phyloP scores from a whole-genome alignment of 352 stramenopile species.

The Phytophthora cactorum region DNA sequence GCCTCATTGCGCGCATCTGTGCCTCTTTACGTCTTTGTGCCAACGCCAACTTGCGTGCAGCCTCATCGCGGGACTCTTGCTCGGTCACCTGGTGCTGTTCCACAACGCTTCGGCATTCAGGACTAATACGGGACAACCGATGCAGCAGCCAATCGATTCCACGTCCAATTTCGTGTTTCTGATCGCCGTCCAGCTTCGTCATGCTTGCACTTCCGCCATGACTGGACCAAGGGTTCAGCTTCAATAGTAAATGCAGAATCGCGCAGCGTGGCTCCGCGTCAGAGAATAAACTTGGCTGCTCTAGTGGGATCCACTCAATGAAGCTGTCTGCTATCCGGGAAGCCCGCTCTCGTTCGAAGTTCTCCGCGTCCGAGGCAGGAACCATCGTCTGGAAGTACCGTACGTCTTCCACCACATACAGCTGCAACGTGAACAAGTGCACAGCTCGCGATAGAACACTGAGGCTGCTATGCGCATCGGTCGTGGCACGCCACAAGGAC shows the following conservation, averaged over 20 bases:
- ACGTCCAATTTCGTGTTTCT: conserved; percentile 85
- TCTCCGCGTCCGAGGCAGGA: conserved; percentile 47
- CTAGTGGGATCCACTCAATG: conserved; percentile 60
- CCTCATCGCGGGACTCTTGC: conserved; percentile 69
- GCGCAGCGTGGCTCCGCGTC: conserved; percentile 41
- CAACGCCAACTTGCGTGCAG: conserved; percentile 67
- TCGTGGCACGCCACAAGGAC: conserved; percentile 67
- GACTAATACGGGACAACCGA: conserved; percentile 58
- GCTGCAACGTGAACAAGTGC: conserved; percentile 81
- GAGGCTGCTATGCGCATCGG: conserved; percentile 62
- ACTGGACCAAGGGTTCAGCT: conserved; percentile 77
- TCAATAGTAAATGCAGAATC: conserved; percentile 66
- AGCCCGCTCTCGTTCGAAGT: conserved; percentile 52
- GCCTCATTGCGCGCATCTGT: conserved; percentile 74
- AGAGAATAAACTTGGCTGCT: conserved; percentile 45
- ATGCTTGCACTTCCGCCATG: conserved; percentile 57
- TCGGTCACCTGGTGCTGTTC: conserved; percentile 67
- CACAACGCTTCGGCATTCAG: conserved; percentile 48
- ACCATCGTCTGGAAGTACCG: conserved; percentile 66
- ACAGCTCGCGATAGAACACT: conserved; percentile 75
- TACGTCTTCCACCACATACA: conserved; percentile 84
- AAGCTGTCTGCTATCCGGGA: conserved; percentile 55
- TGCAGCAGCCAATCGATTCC: conserved; percentile 84
- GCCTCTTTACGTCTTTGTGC: conserved; percentile 70
- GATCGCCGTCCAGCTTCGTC: conserved; percentile 76